Percentiles rank a stretch among this genome's conserved stretches.
Evolutionary conservation across 2,329 filamentous ascomycete genomes (phyloP).

Genomic region (Thelonectria rubi): DNA sequence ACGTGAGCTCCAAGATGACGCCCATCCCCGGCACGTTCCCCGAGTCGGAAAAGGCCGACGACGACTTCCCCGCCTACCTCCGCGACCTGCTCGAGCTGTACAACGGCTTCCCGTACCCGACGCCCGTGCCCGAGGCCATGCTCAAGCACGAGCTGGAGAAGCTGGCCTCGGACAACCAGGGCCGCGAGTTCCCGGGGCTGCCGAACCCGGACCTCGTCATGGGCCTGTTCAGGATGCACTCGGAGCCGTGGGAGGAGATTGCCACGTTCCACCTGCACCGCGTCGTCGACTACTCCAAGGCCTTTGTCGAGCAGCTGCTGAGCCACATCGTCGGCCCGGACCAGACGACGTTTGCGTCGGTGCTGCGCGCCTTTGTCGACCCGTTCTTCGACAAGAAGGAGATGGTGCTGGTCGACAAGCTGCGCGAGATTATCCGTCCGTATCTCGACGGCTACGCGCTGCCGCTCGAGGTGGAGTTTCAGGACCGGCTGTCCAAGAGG

Average conservation of each 20-base stretch:
- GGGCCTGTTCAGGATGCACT: conserved; percentile 52
- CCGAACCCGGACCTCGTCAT: conserved; percentile 49
- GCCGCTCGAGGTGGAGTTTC: conserved; percentile 46
- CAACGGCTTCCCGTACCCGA: conserved; percentile 40
- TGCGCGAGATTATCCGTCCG: conserved; percentile 52
- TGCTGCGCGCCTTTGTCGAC: conserved; percentile 40
- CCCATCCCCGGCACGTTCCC: conserved; percentile 7
- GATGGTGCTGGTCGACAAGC: conserved; percentile 43
- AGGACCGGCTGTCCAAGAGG: conserved; percentile 22
- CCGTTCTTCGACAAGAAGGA: conserved; percentile 48
- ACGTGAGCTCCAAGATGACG: conserved; percentile 8
- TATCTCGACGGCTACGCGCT: conserved; percentile 45
- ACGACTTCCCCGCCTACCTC: conserved; percentile 42
- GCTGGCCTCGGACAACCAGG: conserved; percentile 50
- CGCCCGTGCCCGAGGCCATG: conserved; percentile 20
- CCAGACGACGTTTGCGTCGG: conserved; percentile 26
- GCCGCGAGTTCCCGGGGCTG: conserved; percentile 51
- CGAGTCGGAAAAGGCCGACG: neutral
- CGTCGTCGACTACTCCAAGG: conserved; percentile 43
- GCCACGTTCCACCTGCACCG: conserved; percentile 48
- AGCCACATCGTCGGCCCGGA: conserved; percentile 42
- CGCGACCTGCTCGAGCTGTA: conserved; percentile 44
- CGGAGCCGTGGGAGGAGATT: conserved; percentile 51
- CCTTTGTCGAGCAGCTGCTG: conserved; percentile 51
- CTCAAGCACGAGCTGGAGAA: conserved; percentile 44